Evolutionary conservation across 345 rosid species (phyloP).

Genomic region (Kernera saxatilis): DNA sequence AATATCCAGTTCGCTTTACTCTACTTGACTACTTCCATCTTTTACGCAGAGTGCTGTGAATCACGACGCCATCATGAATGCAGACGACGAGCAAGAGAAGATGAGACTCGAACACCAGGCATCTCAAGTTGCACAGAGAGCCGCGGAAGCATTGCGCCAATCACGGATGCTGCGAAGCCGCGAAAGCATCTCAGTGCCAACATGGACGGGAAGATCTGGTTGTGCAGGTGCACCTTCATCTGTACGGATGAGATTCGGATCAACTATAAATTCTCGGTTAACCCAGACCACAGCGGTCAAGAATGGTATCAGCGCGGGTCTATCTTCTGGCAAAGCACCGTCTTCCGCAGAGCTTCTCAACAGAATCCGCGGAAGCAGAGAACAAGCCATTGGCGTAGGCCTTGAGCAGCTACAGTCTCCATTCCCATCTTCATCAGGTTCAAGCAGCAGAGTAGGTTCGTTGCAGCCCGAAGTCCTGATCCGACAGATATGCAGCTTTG

Average conservation of each 20-base stretch:
- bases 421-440: constrained; percentile 27
- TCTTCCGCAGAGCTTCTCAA: constrained; percentile 80
- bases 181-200: constrained; percentile 78
- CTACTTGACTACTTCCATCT: neutral
- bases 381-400: constrained; percentile 64
- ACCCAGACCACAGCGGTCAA: constrained; percentile 33
- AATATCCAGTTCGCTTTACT: neutral
- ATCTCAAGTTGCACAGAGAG: constrained; percentile 80
- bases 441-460: constrained; percentile 34
- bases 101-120: constrained; percentile 87
- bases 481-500: constrained; percentile 73
- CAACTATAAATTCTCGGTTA: constrained; percentile 52
- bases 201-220: constrained; percentile 96
- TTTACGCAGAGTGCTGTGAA: constrained; percentile 75
- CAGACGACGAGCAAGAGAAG: constrained; percentile 69
- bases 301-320: constrained; percentile 64
- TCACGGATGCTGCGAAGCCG: constrained; percentile 80
- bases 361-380: constrained; percentile 72
- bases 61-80: constrained; percentile 78
- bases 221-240: constrained; percentile 86
- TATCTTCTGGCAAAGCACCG: constrained; percentile 74
- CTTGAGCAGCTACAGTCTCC: constrained; percentile 27
- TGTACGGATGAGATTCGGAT: constrained; percentile 65
- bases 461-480: constrained; percentile 81
- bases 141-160: constrained; percentile 89